Percentiles rank a stretch among this genome's conserved stretches.
Evolutionary conservation across 441 rosid species (phyloP).

Genomic region (Euphorbia celastroides): DNA sequence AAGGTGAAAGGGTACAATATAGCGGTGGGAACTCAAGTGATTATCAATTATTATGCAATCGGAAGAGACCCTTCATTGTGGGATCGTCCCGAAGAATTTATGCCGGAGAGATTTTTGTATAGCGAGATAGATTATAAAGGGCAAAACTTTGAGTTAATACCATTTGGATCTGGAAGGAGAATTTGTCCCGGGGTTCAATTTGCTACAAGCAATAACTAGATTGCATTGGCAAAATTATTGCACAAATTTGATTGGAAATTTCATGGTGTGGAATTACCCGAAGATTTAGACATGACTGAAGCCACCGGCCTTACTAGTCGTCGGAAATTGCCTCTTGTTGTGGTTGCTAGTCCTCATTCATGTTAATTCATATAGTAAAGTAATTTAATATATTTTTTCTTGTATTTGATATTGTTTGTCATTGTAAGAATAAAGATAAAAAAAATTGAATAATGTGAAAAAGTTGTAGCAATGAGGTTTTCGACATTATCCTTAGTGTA

Average conservation of each 20-base stretch:
- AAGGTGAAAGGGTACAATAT: constrained; percentile 30
- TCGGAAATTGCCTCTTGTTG: constrained; percentile 11
- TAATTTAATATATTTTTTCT: no score
- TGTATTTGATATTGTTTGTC: no score
- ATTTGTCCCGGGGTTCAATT: constrained; percentile 27
- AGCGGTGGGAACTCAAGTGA: constrained; percentile 27
- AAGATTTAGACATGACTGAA: constrained; percentile 29
- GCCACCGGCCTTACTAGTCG: constrained; percentile 17
- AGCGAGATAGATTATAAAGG: constrained; percentile 26
- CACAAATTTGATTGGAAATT: constrained; percentile 27
- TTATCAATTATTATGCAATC: constrained; percentile 40
- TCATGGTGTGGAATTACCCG: constrained; percentile 22
- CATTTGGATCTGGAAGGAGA: constrained; percentile 36
- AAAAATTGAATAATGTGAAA: no score
- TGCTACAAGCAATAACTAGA: constrained; percentile 20
- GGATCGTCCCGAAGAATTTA: constrained; percentile 35
- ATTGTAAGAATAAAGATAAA: no score
- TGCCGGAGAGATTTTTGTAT: constrained; percentile 41
- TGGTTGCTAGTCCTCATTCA: no score
- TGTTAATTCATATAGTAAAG: no score
- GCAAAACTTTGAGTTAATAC: constrained; percentile 27
- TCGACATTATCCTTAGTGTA: no score
- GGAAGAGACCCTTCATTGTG: constrained; percentile 35
- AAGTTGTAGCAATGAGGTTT: no score
- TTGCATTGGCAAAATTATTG: constrained; percentile 27